Evolutionary conservation across 257 asterid genomes (phyloP).

Genomic region (Vinca minor): DNA sequence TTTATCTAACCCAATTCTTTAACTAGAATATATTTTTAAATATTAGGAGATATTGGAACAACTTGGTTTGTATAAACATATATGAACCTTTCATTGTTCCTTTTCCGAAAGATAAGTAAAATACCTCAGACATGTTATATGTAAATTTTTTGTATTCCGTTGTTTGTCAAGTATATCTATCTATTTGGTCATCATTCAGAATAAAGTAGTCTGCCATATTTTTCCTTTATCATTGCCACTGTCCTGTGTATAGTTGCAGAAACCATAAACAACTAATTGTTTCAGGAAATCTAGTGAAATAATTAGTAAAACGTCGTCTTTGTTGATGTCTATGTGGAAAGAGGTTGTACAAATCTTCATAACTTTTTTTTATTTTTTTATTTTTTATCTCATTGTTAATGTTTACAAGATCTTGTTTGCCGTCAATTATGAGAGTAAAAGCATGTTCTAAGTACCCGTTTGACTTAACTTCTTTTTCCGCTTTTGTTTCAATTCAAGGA

Average conservation of each 20-base stretch:
- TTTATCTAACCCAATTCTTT: background rate
- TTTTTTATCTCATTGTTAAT: background rate
- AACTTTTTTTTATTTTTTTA: too few relatives aligned
- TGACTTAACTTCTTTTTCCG: background rate
- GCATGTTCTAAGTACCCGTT: slow-evolving; percentile 6
- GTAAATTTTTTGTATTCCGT: background rate
- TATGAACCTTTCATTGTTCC: background rate
- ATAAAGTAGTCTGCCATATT: too few relatives aligned
- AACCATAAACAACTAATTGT: background rate
- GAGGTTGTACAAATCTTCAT: background rate
- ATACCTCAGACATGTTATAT: background rate
- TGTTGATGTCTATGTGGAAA: background rate
- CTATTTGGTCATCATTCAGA: too few relatives aligned
- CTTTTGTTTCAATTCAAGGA: slow-evolving; percentile 39
- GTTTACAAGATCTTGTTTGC: background rate
- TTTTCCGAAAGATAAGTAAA: background rate
- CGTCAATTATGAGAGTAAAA: background rate
- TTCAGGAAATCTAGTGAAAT: background rate
- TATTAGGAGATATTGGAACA: background rate
- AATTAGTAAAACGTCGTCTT: background rate
- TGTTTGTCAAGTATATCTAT: too few relatives aligned
- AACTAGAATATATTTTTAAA: background rate
- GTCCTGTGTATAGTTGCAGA: background rate
- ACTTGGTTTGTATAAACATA: background rate
- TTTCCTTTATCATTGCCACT: background rate